A percentile compares a stretch with the other conserved stretches of the same genome.
Conservation (phyloP, 2,329 filamentous ascomycete genomes). For the Parastagonospora nodorum region DNA sequence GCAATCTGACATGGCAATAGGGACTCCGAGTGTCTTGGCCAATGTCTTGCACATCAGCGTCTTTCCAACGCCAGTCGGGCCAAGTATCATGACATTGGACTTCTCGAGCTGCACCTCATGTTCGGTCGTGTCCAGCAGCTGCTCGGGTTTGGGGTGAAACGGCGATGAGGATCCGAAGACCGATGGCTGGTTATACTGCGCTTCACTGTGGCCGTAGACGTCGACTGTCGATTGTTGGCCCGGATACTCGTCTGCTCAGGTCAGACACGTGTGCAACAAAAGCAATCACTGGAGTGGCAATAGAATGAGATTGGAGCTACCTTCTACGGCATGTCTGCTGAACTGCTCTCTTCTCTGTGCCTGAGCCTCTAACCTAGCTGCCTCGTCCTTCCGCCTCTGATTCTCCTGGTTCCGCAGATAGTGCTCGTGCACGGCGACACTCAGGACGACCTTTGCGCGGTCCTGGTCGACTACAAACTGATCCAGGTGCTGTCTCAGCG, state of each 20-base stretch:
- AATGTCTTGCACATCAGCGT: conserved; percentile 94
- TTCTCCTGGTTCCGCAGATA: conserved; percentile 84
- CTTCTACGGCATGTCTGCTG: conserved; percentile 77
- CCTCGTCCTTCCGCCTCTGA: conserved; percentile 77
- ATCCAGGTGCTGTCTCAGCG: conserved; percentile 87
- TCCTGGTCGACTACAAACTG: conserved; percentile 97
- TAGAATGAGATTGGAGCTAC: conserved; percentile 48
- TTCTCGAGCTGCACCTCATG: conserved; percentile 81
- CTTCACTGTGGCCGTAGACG: conserved; percentile 21
- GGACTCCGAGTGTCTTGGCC: conserved; percentile 90
- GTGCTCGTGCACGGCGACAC: conserved; percentile 93
- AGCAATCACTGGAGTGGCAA: conserved; percentile 10
- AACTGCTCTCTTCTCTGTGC: conserved; percentile 71
- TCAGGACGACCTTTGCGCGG: conserved; percentile 89
- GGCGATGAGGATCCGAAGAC: conserved; percentile 28
- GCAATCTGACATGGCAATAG: conserved; percentile 94
- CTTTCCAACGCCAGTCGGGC: conserved; percentile 94
- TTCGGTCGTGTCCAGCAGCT: conserved; percentile 57
- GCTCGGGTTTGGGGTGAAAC: conserved; percentile 39
- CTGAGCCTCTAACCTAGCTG: conserved; percentile 74
- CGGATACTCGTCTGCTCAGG: conserved; percentile 62
- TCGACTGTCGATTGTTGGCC: conserved; percentile 62
- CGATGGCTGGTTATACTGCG: conserved; percentile 17
- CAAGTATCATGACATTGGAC: conserved; percentile 88
- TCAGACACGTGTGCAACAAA: conserved; percentile 28